Evolutionary conservation across 2,329 filamentous ascomycete species (phyloP).

Genomic region (Bipolaris victoriae): DNA sequence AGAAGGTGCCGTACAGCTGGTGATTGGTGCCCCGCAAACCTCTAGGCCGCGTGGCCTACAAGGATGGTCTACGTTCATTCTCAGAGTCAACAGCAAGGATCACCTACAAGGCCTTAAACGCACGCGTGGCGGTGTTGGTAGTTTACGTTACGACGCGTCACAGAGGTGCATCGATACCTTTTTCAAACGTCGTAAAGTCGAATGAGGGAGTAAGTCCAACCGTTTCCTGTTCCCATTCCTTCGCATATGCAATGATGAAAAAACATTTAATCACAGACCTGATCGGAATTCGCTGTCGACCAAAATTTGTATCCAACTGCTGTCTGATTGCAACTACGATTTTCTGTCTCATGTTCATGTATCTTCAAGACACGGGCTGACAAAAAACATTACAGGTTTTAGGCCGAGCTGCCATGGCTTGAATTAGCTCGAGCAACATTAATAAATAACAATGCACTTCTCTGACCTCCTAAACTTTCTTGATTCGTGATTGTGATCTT

Average conservation of each 20-base stretch:
- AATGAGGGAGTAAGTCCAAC: conserved; percentile 41
- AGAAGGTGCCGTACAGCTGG: background rate
- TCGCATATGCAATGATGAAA: conserved; percentile 58
- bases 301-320: conserved; percentile 75
- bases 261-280: conserved; percentile 78
- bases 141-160: conserved; percentile 72
- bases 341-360: background rate
- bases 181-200: conserved; percentile 67
- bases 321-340: conserved; percentile 65
- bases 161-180: conserved; percentile 80
- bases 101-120: conserved; percentile 79
- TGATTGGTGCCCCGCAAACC: background rate
- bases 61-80: conserved; percentile 60
- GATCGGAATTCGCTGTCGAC: conserved; percentile 79
- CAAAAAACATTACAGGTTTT: conserved; percentile 1
- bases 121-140: conserved; percentile 82
- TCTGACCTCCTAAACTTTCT: background rate
- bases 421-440: background rate
- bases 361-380: conserved; percentile 13
- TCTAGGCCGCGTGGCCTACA: conserved; percentile 21
- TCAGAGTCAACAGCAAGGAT: conserved; percentile 69
- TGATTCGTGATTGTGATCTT: conserved; percentile 2
- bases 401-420: background rate
- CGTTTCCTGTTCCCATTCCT: conserved; percentile 16
- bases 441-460: conserved; percentile 6